Evolutionary conservation across 495 filamentous ascomycete genomes (phyloP), one percentile per base, ranked within the genome.

Genomic region (Aspergillus baeticus): DNA sequence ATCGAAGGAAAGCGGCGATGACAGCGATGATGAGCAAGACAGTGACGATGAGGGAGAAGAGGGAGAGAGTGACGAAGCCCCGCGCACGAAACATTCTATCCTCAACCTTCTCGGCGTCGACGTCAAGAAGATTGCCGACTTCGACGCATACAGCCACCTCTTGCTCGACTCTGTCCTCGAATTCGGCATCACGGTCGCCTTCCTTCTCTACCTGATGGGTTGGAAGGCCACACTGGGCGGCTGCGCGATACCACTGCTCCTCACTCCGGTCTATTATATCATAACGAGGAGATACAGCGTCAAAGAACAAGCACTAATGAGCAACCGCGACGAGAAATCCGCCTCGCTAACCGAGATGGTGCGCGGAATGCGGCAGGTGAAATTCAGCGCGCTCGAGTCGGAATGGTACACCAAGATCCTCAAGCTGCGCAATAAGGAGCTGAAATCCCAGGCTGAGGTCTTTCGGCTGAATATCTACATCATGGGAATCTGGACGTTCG

Each of bases 351-450:
- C 84, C 1, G 88, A 92, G 67, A 87, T 86, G 5, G 67, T 92
- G 4, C 82, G 85, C 58, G 88, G 84, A 34, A 90, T 92, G 43
- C 79, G 88, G 8, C 88, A 91, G 65, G 89, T 92, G 63, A 92
- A 92, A 62, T 90, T 91, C 62, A 85, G 85, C 6, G 87, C 87
- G n/a, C 69, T 87, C 10, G 88, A 92, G 64, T 63, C 64, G 6
- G 80, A 85, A 54, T 92, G 88, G 88, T 77, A 88, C 65, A 65
- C 70, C n/a, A 86, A 83, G 51, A 88, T 92, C 48, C 63, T 71
- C 20, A 73, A 70, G 2, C 76, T 84, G 22, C 76, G 88, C 59
- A 75, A 79, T 17, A 76, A 76, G 34, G 88, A 92, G 62, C 75
- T 92, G 1, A 50, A 56, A 5, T 76, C 74, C 10, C 75, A 86